Conservation (phyloP, 2,329 filamentous ascomycete genomes). For the Dothistroma pini region DNA sequence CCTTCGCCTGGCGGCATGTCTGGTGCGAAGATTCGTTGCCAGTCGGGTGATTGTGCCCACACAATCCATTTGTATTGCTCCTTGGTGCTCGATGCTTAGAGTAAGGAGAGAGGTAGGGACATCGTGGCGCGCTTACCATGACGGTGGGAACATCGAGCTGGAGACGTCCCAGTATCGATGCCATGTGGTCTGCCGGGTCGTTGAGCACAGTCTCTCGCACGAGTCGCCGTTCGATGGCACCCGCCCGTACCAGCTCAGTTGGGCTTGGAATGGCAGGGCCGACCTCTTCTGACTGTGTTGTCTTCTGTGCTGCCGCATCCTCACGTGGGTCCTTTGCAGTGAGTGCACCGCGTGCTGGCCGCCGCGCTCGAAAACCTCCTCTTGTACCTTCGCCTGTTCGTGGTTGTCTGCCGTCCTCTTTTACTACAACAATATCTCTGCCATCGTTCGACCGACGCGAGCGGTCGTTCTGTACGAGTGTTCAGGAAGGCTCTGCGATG, state of each 20-base stretch:
- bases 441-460: too few species aligned
- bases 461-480: too few species aligned
- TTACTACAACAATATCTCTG: too few species aligned
- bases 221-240: not conserved
- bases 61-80: slow-evolving; percentile 11
- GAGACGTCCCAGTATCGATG: not conserved
- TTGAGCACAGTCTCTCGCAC: not conserved
- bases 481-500: not conserved
- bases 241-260: not conserved
- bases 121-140: not conserved
- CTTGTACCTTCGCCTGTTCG: not conserved
- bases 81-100: not conserved
- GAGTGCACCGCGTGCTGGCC: not conserved
- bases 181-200: not conserved
- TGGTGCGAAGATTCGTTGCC: slow-evolving; percentile 5
- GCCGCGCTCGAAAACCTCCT: not conserved
- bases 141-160: not conserved
- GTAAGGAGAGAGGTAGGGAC: not conserved
- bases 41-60: slow-evolving; percentile 2
- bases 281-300: not conserved
- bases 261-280: not conserved
- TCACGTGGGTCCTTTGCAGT: too few species aligned
- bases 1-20: not conserved
- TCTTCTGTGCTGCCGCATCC: not conserved
- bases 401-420: not conserved